Conservation (phyloP, 768 basidiomycete species). For the Tremella mesenterica region DNA sequence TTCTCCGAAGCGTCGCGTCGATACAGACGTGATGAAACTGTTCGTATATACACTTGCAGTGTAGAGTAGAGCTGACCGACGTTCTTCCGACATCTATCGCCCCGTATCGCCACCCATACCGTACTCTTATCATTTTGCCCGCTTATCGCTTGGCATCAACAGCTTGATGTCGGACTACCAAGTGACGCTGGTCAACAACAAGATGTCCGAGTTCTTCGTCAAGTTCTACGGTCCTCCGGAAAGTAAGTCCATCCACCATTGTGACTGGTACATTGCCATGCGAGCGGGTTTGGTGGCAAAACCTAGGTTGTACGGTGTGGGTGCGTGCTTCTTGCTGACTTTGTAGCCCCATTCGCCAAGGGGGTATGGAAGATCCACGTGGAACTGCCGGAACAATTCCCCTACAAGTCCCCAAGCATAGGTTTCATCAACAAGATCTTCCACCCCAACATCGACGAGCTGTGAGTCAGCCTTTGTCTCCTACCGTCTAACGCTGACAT, state of each 20-base stretch:
- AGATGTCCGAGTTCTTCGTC: slow-evolving; percentile 98
- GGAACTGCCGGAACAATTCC: slow-evolving; percentile 95
- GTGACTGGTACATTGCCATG: not conserved
- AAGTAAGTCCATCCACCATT: slow-evolving; percentile 57
- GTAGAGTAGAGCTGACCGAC: not conserved
- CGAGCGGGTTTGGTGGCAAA: not conserved
- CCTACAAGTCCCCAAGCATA: slow-evolving; percentile 96
- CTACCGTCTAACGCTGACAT: slow-evolving; percentile 1
- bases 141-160: slow-evolving; percentile 8
- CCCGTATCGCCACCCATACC: not conserved
- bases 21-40: slow-evolving; percentile 99
- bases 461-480: slow-evolving; percentile 53
- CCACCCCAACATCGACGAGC: slow-evolving; percentile 97
- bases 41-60: slow-evolving; percentile 46
- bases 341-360: slow-evolving; percentile 83
- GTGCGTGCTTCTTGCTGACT: slow-evolving; percentile 4
- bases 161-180: slow-evolving; percentile 99
- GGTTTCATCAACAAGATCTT: slow-evolving; percentile 99
- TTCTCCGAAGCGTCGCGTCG: slow-evolving; percentile 86
- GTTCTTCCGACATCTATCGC: not conserved
- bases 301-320: not conserved
- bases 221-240: slow-evolving; percentile 87
- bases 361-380: slow-evolving; percentile 99
- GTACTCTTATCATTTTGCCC: not conserved
- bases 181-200: slow-evolving; percentile 93